A percentile compares a stretch with the other conserved stretches of the same genome.
Conservation (phyloP, 148 eudicot genomes). For the Chenopodium berlandieri region DNA sequence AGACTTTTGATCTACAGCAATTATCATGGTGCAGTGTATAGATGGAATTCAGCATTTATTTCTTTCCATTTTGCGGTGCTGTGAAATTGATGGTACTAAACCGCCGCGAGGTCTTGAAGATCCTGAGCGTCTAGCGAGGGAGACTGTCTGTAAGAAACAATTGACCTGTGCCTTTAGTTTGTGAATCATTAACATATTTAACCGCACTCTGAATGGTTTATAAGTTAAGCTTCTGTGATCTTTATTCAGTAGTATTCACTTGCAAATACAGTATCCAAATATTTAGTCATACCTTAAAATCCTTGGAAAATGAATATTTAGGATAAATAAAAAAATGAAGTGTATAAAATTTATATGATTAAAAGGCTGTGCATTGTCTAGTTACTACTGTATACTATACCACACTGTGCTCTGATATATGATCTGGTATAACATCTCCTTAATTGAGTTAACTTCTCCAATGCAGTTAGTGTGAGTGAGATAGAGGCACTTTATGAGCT, state of each 20-base stretch:
- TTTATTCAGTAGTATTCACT: background rate
- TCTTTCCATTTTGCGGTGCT: conserved; percentile 66
- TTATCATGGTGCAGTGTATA: conserved; percentile 92
- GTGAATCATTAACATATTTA: background rate
- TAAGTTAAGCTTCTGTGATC: background rate
- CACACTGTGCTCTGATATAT: background rate
- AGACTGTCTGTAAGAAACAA: conserved; percentile 69
- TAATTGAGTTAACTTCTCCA: conserved; percentile 4
- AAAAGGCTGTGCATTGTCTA: background rate
- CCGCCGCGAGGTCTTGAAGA: conserved; percentile 71
- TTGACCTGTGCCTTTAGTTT: background rate
- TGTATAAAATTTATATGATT: background rate
- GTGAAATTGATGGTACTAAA: conserved; percentile 67
- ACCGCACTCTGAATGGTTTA: background rate
- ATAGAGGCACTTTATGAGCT: conserved; percentile 96
- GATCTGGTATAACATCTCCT: background rate
- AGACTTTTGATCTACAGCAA: conserved; percentile 48
- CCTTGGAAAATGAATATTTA: background rate
- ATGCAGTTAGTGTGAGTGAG: conserved; percentile 97
- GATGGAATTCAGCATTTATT: conserved; percentile 77
- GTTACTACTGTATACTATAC: background rate
- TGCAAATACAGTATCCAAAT: background rate
- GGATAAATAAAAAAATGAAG: background rate
- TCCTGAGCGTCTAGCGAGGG: conserved; percentile 80
- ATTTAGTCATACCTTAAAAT: background rate